Evolutionary conservation across 192 early-diverging fungal species (phyloP), one percentile per base, ranked within the genome.

Genomic region (Podila epigama): DNA sequence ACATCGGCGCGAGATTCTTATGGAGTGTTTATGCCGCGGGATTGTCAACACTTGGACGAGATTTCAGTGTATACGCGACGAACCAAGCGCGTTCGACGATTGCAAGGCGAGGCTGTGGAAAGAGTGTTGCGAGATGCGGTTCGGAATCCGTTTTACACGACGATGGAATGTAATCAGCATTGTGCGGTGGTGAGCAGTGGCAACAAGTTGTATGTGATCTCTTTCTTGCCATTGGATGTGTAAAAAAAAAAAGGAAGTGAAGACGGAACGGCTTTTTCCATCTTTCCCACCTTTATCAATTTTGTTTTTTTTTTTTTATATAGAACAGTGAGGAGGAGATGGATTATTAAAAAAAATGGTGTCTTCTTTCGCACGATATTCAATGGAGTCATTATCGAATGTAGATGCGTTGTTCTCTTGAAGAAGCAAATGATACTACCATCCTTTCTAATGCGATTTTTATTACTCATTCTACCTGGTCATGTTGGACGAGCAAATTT

Each of bases 81-180:
- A 33, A 68, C 66, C 0, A 77, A 77, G 39, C 60, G 58, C 35
- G 31, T 77, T 10, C 61, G 57, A 48, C 73, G 64, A 56, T 68
- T 77, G 22, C 50, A 59, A 22, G 73, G 73, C 5, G 60, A 65
- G 13, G 73, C 73, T 3, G 73, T 77, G 3, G 73, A 77, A 27
- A 39, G 29, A 3, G 32, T 64, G 10, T 15, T 77, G 60, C 40
- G 40, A 12, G 28, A 41, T 3, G 72, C 72, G 5, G 36, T 68
- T 32, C 51, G 72, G 37, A 66, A 61, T 58, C 63, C 59, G 37
- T 77, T 77, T 35, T 77, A 68, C 39, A 77, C 72, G 27, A 68
- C 72, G 3, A 77, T 77, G 72, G 72, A 77, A 27, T 77, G 72
- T 29, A 77, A 77, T 34, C 41, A 68, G 60, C 72, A 77, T 35